Conservation (phyloP, 768 basidiomycete species). For the Tulasnella sp. region DNA sequence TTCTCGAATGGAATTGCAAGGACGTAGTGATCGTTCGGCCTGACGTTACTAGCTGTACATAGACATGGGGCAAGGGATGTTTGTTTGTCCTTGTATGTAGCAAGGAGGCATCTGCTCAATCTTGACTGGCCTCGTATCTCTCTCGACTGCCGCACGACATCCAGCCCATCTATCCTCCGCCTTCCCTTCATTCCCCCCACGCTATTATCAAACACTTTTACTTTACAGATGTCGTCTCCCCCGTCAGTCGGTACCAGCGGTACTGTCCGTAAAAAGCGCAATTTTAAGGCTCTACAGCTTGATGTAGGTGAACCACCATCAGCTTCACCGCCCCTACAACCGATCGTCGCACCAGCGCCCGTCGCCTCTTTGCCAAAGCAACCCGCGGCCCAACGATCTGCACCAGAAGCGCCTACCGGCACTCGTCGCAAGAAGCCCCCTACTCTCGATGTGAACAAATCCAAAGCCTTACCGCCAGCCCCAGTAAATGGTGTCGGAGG, state of each 20-base stretch:
- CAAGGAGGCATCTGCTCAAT: conserved; percentile 1
- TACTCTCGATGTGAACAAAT: conserved; percentile 42
- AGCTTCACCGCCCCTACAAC: conserved; percentile 20
- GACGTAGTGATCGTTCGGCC: background rate
- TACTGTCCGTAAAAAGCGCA: conserved; percentile 79
- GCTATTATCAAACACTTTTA: background rate
- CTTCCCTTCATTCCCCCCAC: background rate
- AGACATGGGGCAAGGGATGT: background rate
- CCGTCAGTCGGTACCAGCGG: conserved; percentile 9
- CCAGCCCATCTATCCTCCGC: conserved; percentile 1
- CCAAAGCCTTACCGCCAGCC: conserved; percentile 47
- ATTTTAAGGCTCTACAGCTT: conserved; percentile 83
- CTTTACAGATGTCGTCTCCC: background rate
- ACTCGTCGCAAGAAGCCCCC: conserved; percentile 37
- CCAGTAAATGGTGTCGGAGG: conserved; percentile 18
- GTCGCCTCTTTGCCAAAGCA: conserved; percentile 8
- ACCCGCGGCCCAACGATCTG: conserved; percentile 38
- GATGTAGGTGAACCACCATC: conserved; percentile 42
- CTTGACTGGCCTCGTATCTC: conserved; percentile 13
- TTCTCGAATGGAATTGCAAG: background rate
- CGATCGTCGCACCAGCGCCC: conserved; percentile 39
- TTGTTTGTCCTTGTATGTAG: conserved; percentile 4
- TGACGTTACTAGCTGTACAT: background rate
- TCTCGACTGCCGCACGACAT: conserved; percentile 14
- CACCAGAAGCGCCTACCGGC: conserved; percentile 40